Percentiles rank a stretch among this genome's conserved stretches.
Evolutionary conservation across 495 filamentous ascomycete species (phyloP).

Genomic region (Xylaria cubensis): DNA sequence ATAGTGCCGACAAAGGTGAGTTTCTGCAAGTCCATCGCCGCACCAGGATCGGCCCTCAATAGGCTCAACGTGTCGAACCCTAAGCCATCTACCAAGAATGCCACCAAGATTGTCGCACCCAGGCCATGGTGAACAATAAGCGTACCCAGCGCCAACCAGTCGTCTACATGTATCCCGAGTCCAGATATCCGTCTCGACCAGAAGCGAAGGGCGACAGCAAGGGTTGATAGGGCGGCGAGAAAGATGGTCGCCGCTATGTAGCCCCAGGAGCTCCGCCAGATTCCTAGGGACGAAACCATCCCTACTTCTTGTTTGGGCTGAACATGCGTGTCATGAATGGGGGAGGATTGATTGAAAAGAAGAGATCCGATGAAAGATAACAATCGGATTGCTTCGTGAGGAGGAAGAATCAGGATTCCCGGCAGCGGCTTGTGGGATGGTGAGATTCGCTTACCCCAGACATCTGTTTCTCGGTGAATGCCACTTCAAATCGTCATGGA

Average conservation of each 20-base stretch:
- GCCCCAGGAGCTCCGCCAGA: conserved; percentile 22
- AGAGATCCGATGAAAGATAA: neutral
- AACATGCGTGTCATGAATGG: conserved; percentile 14
- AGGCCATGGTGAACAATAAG: conserved; percentile 21
- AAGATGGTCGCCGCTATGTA: conserved; percentile 16
- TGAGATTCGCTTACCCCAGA: conserved; percentile 22
- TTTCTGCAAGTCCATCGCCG: conserved; percentile 15
- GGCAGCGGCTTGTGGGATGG: conserved; percentile 5
- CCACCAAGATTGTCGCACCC: conserved; percentile 7
- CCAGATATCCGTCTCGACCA: conserved; percentile 20
- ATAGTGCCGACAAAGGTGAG: conserved; percentile 25
- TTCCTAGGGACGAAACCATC: conserved; percentile 27
- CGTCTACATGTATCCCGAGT: conserved; percentile 3
- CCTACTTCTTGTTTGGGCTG: neutral
- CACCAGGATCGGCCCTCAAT: neutral
- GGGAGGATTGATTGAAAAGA: conserved; percentile 1
- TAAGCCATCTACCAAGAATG: conserved; percentile 16
- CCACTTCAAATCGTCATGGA: conserved; percentile 11
- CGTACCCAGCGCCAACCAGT: conserved; percentile 21
- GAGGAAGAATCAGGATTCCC: conserved; percentile 11
- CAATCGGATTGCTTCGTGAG: neutral
- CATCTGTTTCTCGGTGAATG: neutral
- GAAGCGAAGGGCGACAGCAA: conserved; percentile 24
- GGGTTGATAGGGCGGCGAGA: conserved; percentile 17
- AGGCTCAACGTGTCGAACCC: conserved; percentile 12